Conservation (phyloP, 2,329 filamentous ascomycete genomes). For the Hypoxylon sp. region DNA sequence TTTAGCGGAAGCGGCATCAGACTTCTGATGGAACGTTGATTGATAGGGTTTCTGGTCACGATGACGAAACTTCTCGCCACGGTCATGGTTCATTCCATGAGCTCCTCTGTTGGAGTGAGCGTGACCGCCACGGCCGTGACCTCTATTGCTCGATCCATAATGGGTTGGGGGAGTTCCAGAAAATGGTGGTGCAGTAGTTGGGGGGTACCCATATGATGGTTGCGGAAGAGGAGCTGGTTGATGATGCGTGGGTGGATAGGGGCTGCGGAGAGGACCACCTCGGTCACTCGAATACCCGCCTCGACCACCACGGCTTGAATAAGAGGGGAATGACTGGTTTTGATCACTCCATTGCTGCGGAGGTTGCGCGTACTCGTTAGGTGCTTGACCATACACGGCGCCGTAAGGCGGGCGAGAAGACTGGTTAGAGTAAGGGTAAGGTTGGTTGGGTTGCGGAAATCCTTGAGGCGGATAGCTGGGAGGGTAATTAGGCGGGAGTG, state of each 20-base stretch:
- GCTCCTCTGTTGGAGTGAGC: slow-evolving; percentile 55
- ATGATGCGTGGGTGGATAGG: slow-evolving; percentile 56
- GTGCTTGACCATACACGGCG: slow-evolving; percentile 59
- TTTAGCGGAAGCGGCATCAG: slow-evolving; percentile 68
- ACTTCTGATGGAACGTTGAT: slow-evolving; percentile 63
- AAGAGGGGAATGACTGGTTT: slow-evolving; percentile 50
- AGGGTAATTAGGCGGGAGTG: slow-evolving; percentile 62
- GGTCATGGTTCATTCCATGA: slow-evolving; percentile 58
- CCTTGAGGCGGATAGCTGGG: slow-evolving; percentile 58
- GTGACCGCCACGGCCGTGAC: slow-evolving; percentile 60
- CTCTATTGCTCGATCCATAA: slow-evolving; percentile 55
- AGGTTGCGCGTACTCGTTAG: slow-evolving; percentile 56
- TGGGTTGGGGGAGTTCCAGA: slow-evolving; percentile 54
- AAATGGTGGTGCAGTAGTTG: slow-evolving; percentile 58
- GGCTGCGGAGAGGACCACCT: slow-evolving; percentile 55
- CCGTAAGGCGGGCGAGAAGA: slow-evolving; percentile 56
- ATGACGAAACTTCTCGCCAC: slow-evolving; percentile 60
- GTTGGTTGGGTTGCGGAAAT: slow-evolving; percentile 59
- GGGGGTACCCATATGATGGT: slow-evolving; percentile 58
- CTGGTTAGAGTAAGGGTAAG: slow-evolving; percentile 57
- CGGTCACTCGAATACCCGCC: slow-evolving; percentile 63
- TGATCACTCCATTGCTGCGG: slow-evolving; percentile 62
- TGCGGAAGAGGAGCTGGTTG: slow-evolving; percentile 55
- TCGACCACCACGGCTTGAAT: slow-evolving; percentile 58
- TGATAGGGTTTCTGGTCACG: slow-evolving; percentile 54